These are phyloP conservation scores for Pseudozyma tsukubaensis DNA, from an alignment of 1,284 basidiomycete species.

Conservation along the genomic window DNA sequence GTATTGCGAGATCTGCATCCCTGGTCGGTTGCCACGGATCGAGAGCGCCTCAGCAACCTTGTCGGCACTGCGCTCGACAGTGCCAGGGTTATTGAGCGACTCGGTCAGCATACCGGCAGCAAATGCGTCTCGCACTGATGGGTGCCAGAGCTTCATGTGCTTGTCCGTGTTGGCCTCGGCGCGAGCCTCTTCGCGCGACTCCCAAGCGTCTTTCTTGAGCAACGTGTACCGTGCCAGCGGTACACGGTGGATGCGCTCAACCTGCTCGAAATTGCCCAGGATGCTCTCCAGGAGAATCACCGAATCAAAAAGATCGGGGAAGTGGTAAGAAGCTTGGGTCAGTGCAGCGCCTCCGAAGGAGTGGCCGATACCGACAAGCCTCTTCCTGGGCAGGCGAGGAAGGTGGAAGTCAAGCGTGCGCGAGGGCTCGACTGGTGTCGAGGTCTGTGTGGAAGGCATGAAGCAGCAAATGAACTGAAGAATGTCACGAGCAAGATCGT, in stretches of 20 bases:
- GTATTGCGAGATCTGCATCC: constrained; percentile 36
- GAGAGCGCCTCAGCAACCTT: constrained; percentile 42
- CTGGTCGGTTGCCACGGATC: constrained; percentile 47
- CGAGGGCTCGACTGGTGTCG: constrained; percentile 36
- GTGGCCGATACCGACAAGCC: constrained; percentile 49
- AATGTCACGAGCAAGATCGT: constrained; percentile 45
- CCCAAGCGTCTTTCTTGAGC: constrained; percentile 44
- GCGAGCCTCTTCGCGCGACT: constrained; percentile 37
- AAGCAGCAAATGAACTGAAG: constrained; percentile 51
- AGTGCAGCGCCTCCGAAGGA: constrained; percentile 44
- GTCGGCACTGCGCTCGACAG: constrained; percentile 41
- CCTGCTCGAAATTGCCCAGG: constrained; percentile 31
- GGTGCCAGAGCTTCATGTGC: constrained; percentile 44
- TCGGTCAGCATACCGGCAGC: constrained; percentile 41
- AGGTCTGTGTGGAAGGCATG: constrained; percentile 37
- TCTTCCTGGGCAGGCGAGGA: constrained; percentile 40
- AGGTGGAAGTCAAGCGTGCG: constrained; percentile 46
- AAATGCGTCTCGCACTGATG: constrained; percentile 38
- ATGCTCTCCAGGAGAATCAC: constrained; percentile 41
- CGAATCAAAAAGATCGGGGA: constrained; percentile 43
- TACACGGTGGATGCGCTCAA: constrained; percentile 26
- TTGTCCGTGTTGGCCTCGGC: constrained; percentile 34
- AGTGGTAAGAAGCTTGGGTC: constrained; percentile 36
- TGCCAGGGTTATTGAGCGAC: constrained; percentile 29
- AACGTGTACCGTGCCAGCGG: constrained; percentile 48